Evolutionary conservation across 169 alveolate genomes (phyloP).

Genomic region (Cryptosporidium ubiquitum): DNA sequence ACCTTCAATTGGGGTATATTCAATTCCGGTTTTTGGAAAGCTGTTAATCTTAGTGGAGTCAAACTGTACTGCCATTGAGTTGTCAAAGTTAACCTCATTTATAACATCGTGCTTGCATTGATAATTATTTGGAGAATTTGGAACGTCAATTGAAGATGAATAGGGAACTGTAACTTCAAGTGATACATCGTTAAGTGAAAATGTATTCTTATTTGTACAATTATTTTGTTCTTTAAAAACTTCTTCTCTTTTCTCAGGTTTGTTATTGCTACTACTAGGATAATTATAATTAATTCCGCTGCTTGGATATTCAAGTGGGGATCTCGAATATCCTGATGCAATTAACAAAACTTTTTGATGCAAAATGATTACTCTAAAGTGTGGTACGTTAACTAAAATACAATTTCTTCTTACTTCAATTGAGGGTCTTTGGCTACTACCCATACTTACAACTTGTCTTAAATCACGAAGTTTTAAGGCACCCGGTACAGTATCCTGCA

Average conservation of each 20-base stretch:
- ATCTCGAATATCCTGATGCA: slow-evolving; percentile 69
- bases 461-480: slow-evolving; percentile 74
- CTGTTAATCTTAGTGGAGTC: not conserved
- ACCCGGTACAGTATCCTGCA: slow-evolving; percentile 74
- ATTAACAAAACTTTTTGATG: slow-evolving; percentile 68
- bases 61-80: not conserved
- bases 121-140: slow-evolving; percentile 21
- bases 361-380: slow-evolving; percentile 43
- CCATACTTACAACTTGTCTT: slow-evolving; percentile 74
- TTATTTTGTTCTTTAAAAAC: not conserved
- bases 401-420: slow-evolving; percentile 78
- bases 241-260: slow-evolving; percentile 16
- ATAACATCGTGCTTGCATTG: slow-evolving; percentile 17
- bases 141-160: slow-evolving; percentile 27
- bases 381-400: slow-evolving; percentile 76
- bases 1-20: slow-evolving; percentile 64
- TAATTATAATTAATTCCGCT: slow-evolving; percentile 5
- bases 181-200: not conserved
- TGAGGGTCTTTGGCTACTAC: slow-evolving; percentile 77
- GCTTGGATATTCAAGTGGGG: slow-evolving; percentile 71
- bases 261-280: not conserved
- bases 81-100: slow-evolving; percentile 27
- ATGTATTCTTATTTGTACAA: not conserved
- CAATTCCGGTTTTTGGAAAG: slow-evolving; percentile 37
- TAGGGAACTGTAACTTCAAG: slow-evolving; percentile 3